Conservation (phyloP, 179 eudicot species). For the Pouteria campechiana region DNA sequence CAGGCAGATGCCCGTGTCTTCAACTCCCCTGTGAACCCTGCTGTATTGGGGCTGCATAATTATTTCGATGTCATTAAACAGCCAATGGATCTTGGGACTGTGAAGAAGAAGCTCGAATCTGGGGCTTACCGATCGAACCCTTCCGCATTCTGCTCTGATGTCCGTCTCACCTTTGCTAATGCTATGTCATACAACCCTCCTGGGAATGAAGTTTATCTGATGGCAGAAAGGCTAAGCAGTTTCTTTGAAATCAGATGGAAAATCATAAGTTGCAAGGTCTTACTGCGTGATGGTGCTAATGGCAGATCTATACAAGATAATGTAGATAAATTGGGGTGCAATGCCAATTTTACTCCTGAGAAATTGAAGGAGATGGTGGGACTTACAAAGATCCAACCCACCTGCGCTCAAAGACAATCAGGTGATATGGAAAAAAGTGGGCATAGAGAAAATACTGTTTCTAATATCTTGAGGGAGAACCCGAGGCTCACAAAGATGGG, state of each 20-base stretch:
- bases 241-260: conserved; percentile 70
- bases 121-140: conserved; percentile 46
- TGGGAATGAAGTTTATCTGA: conserved; percentile 56
- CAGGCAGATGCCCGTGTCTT: conserved; percentile 69
- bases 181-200: conserved; percentile 85
- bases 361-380: too few species aligned
- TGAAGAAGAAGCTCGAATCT: conserved; percentile 39
- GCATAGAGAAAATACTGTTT: too few species aligned
- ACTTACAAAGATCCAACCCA: too few species aligned
- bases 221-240: conserved; percentile 55
- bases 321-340: too few species aligned
- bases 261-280: too few species aligned
- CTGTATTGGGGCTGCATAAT: conserved; percentile 65
- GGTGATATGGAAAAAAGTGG: too few species aligned
- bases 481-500: too few species aligned
- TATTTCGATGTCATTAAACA: conserved; percentile 65
- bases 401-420: too few species aligned
- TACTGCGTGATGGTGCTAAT: too few species aligned
- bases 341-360: too few species aligned
- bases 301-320: too few species aligned
- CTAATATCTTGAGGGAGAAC: too few species aligned
- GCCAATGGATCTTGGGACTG: conserved; percentile 87
- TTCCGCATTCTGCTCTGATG: conserved; percentile 50
- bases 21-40: conserved; percentile 65
- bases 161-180: conserved; percentile 73